phyloP scores from a whole-genome alignment of 1,284 basidiomycete genomes.

The Trametes hirsuta region DNA sequence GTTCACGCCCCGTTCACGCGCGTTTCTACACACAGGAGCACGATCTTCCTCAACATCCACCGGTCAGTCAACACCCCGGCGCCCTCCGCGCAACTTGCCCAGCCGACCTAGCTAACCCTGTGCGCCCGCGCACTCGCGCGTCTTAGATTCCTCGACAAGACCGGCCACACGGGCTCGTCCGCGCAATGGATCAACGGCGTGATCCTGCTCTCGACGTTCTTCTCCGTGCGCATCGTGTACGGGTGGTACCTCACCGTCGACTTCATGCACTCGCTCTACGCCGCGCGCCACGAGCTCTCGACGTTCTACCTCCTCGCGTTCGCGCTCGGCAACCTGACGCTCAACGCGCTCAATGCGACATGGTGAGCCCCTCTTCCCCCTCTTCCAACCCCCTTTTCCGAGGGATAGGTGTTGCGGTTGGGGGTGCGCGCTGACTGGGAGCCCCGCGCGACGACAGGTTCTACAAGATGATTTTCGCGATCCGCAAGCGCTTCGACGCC shows the following conservation, averaged over 20 bases:
- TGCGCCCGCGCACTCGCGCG: too few species aligned
- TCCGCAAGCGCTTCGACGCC: slow-evolving; percentile 55
- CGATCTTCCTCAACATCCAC: slow-evolving; percentile 77
- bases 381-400: slow-evolving; percentile 1
- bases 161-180: slow-evolving; percentile 63
- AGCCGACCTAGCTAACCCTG: neutral
- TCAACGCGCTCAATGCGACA: slow-evolving; percentile 70
- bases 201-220: slow-evolving; percentile 64
- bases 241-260: slow-evolving; percentile 68
- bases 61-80: slow-evolving; percentile 46
- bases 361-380: slow-evolving; percentile 50
- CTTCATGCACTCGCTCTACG: slow-evolving; percentile 59
- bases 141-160: slow-evolving; percentile 74
- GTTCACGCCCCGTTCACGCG: neutral
- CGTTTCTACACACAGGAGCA: slow-evolving; percentile 52
- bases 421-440: neutral
- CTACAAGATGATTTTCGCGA: slow-evolving; percentile 63
- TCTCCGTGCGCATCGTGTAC: slow-evolving; percentile 63
- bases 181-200: slow-evolving; percentile 70
- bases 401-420: neutral
- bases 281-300: slow-evolving; percentile 53
- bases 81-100: neutral
- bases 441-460: slow-evolving; percentile 48
- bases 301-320: slow-evolving; percentile 51
- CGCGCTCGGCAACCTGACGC: slow-evolving; percentile 55